These are phyloP conservation scores for Coemansia sp. DNA, from an alignment of 192 early-diverging fungal genomes.

Conservation along the genomic window DNA sequence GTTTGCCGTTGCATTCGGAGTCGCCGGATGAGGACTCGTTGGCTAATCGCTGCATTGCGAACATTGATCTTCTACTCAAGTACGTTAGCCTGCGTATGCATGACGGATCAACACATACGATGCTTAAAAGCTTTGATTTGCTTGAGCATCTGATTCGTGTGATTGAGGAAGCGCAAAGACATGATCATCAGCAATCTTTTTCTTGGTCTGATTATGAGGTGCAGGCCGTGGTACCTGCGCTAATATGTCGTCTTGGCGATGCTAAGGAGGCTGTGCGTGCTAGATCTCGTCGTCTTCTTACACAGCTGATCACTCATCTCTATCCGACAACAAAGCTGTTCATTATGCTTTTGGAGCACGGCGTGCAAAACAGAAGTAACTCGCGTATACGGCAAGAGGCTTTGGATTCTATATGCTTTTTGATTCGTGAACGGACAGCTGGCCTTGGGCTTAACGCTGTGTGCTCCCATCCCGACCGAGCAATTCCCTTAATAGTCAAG, in stretches of 20 bases:
- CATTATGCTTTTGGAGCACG: constrained; percentile 65
- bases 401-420: constrained; percentile 71
- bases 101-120: constrained; percentile 87
- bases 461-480: constrained; percentile 61
- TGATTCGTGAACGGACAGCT: constrained; percentile 64
- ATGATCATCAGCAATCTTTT: constrained; percentile 15
- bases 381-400: constrained; percentile 78
- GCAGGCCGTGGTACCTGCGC: constrained; percentile 66
- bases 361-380: constrained; percentile 71
- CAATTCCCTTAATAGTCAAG: constrained; percentile 68
- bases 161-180: constrained; percentile 63
- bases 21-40: constrained; percentile 56
- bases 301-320: constrained; percentile 68
- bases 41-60: constrained; percentile 63
- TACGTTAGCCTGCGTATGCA: constrained; percentile 88
- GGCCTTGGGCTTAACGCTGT: constrained; percentile 42
- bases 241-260: constrained; percentile 73
- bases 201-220: constrained; percentile 82
- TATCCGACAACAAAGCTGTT: constrained; percentile 83
- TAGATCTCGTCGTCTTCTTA: constrained; percentile 65
- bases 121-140: constrained; percentile 82
- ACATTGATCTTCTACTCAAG: constrained; percentile 79
- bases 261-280: constrained; percentile 79
- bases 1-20: constrained; percentile 32
- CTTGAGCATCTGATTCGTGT: constrained; percentile 71